A percentile compares a stretch with the other conserved stretches of the same genome.
phyloP scores from a whole-genome alignment of 1,284 basidiomycete species.

The Mycena sp. region DNA sequence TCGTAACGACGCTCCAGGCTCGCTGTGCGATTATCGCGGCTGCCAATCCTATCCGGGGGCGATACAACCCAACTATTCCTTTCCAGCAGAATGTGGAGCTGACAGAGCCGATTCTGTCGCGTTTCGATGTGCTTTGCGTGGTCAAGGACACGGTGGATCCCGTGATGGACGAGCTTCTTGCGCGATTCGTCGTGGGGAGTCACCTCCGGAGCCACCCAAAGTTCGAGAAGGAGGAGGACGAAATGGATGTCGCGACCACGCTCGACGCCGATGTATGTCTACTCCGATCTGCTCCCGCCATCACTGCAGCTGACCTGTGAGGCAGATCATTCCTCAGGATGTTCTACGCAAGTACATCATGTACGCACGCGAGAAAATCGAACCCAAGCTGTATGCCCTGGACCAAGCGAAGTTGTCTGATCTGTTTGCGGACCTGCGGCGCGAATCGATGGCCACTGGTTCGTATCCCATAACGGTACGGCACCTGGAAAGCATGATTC shows the following conservation, averaged over 20 bases:
- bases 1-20: conserved; percentile 96
- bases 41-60: conserved; percentile 95
- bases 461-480: conserved; percentile 99
- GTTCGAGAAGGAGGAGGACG: conserved; percentile 86
- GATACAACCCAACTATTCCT: conserved; percentile 97
- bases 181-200: conserved; percentile 96
- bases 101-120: conserved; percentile 98
- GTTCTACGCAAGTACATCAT: conserved; percentile 99
- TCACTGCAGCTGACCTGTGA: conserved; percentile 13
- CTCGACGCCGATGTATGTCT: conserved; percentile 90
- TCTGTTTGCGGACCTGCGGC: conserved; percentile 96
- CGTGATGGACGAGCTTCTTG: conserved; percentile 95
- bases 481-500: conserved; percentile 98
- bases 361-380: conserved; percentile 94
- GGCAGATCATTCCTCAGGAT: conserved; percentile 95
- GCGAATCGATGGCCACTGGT: conserved; percentile 96
- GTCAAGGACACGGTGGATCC: conserved; percentile 99
- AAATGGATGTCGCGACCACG: conserved; percentile 89
- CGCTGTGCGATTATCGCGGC: conserved; percentile 98
- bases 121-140: conserved; percentile 98
- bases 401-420: conserved; percentile 96
- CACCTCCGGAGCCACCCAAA: conserved; percentile 95
- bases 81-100: conserved; percentile 99
- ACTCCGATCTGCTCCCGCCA: not conserved
- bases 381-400: conserved; percentile 92